These are phyloP conservation scores for Corinectria fuckeliana DNA, from an alignment of 2,329 filamentous ascomycete species.

Conservation along the genomic window DNA sequence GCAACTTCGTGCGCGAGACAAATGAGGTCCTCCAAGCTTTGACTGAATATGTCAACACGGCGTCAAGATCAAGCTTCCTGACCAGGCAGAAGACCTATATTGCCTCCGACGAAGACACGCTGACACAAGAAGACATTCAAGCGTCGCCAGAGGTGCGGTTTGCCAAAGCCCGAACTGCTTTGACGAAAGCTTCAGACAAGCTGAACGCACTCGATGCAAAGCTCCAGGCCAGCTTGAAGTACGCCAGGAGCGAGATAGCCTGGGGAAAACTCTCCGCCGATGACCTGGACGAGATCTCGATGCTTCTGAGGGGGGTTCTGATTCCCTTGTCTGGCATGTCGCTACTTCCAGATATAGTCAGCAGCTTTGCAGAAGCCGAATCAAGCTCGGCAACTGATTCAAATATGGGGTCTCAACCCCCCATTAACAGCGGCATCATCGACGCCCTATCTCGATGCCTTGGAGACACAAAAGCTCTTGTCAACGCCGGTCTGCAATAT, in stretches of 20 bases:
- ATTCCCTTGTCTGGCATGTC: conserved; percentile 17
- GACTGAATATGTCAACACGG: conserved; percentile 1
- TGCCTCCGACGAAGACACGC: background rate
- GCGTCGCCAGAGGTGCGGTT: background rate
- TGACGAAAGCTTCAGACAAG: conserved; percentile 4
- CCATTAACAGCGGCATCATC: conserved; percentile 15
- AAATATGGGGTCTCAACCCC: background rate
- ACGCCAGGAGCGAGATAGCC: conserved; percentile 7
- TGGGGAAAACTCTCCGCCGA: conserved; percentile 4
- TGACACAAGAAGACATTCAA: background rate
- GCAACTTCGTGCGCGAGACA: conserved; percentile 9
- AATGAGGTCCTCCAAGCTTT: conserved; percentile 13
- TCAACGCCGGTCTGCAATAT: conserved; percentile 7
- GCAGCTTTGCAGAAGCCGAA: conserved; percentile 10
- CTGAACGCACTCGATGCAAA: conserved; percentile 15
- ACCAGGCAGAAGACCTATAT: conserved; percentile 5
- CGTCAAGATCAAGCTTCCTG: conserved; percentile 7
- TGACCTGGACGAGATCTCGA: conserved; percentile 9
- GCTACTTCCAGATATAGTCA: conserved; percentile 12
- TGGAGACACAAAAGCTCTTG: conserved; percentile 9
- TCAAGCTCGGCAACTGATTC: background rate
- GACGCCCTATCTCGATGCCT: conserved; percentile 11
- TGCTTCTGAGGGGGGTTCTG: conserved; percentile 1
- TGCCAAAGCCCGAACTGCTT: conserved; percentile 1
- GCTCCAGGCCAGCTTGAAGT: conserved; percentile 8